phyloP scores from a whole-genome alignment of 768 basidiomycete species.

The Stropharia rugosoannulata region DNA sequence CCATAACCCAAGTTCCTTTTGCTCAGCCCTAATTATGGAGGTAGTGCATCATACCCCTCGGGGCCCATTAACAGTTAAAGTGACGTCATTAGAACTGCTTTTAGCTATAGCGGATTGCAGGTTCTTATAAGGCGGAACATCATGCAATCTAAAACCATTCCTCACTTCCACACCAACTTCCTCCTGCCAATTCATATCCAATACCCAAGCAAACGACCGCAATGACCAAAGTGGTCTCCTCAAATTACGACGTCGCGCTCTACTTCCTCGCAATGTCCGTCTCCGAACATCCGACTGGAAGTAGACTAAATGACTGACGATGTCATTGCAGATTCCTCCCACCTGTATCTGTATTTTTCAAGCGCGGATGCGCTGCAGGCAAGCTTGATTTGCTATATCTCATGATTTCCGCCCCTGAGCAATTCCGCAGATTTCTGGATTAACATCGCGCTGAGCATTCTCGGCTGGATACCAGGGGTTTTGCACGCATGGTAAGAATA shows the following conservation, averaged over 20 bases:
- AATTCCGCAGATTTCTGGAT: slow-evolving; percentile 23
- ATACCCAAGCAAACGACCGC: not conserved
- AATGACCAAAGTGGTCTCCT: slow-evolving; percentile 17
- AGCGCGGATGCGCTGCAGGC: slow-evolving; percentile 24
- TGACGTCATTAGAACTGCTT: no score
- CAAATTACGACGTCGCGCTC: slow-evolving; percentile 19
- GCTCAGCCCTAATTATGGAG: no score
- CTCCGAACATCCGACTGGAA: not conserved
- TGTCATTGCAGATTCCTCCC: slow-evolving; percentile 16
- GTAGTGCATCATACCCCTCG: no score
- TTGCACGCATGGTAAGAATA: slow-evolving; percentile 46
- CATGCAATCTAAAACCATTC: not conserved
- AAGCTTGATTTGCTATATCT: not conserved
- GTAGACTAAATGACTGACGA: not conserved
- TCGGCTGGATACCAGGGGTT: slow-evolving; percentile 54
- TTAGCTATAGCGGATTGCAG: no score
- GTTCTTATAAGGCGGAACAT: no score
- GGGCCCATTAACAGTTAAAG: no score
- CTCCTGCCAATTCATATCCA: not conserved
- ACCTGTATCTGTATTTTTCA: slow-evolving; percentile 24
- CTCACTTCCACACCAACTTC: not conserved
- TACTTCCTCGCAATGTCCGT: slow-evolving; percentile 27
- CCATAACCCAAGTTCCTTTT: no score
- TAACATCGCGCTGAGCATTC: slow-evolving; percentile 27
- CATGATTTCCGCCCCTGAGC: not conserved